These are phyloP conservation scores for Rhododendron mucronatum DNA, from an alignment of 148 eudicot genomes.

Conservation along the genomic window DNA sequence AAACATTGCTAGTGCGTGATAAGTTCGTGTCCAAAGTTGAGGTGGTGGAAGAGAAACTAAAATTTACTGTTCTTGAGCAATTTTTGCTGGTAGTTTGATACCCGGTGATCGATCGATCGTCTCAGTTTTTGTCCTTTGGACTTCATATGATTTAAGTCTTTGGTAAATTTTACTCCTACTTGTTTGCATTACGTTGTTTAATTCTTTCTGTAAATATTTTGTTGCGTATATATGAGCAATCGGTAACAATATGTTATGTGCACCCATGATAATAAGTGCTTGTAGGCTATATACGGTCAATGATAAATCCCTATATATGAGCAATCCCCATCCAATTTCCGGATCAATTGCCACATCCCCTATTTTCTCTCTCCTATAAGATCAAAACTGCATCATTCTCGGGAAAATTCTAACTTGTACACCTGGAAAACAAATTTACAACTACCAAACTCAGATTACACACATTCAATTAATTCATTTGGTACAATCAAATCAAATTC, in stretches of 20 bases:
- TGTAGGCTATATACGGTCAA: neutral
- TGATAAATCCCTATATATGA: neutral
- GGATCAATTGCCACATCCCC: neutral
- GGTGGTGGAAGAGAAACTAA: neutral
- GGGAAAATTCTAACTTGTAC: neutral
- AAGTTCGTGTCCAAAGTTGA: neutral
- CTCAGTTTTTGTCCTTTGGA: too few species aligned
- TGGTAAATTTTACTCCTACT: neutral
- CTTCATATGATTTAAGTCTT: neutral
- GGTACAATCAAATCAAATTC: neutral
- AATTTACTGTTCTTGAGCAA: neutral
- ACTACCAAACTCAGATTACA: neutral
- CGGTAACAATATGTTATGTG: neutral
- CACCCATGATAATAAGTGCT: neutral
- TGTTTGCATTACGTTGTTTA: too few species aligned
- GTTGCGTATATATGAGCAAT: too few species aligned
- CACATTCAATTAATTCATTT: neutral
- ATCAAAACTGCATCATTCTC: constrained; percentile 4
- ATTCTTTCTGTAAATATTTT: too few species aligned
- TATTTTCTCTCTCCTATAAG: neutral
- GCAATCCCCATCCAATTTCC: neutral
- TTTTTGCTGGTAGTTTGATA: neutral
- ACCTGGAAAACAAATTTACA: neutral
- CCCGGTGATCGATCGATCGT: neutral
- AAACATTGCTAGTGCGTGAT: neutral